Conservation (phyloP, 441 rosid species). For the Capsella rubella region DNA sequence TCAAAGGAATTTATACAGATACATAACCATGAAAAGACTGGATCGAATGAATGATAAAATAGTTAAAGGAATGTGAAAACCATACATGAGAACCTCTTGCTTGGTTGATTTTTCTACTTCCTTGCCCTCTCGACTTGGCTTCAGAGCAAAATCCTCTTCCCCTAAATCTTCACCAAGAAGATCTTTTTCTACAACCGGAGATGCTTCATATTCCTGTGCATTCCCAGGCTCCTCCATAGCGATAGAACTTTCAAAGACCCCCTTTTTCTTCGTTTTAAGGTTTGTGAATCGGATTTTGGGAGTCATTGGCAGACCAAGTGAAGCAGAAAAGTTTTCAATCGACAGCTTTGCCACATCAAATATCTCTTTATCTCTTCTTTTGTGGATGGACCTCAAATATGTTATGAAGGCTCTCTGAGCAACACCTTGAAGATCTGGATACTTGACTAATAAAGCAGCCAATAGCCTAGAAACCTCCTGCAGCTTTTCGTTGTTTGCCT, state of each 20-base stretch:
- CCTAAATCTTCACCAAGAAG: conserved; percentile 48
- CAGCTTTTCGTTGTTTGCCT: conserved; percentile 73
- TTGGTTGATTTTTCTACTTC: conserved; percentile 49
- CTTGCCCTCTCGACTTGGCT: conserved; percentile 46
- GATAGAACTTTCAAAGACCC: conserved; percentile 44
- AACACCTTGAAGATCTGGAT: conserved; percentile 69
- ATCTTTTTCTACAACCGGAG: conserved; percentile 43
- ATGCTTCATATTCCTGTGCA: conserved; percentile 43
- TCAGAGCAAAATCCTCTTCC: conserved; percentile 56
- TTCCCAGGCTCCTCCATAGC: conserved; percentile 51
- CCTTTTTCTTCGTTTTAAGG: conserved; percentile 56
- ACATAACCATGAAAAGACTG: background rate
- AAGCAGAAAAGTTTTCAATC: conserved; percentile 81
- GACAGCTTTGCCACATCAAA: conserved; percentile 81
- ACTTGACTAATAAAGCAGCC: conserved; percentile 73
- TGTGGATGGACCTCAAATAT: conserved; percentile 79
- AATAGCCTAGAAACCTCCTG: conserved; percentile 74
- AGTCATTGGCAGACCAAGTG: conserved; percentile 90
- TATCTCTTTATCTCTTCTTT: conserved; percentile 86
- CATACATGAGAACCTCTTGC: conserved; percentile 58
- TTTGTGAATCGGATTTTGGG: conserved; percentile 76
- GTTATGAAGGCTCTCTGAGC: conserved; percentile 87
- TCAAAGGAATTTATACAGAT: conserved; percentile 25
- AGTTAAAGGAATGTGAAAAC: conserved; percentile 15
- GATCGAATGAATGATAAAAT: conserved; percentile 5